phyloP scores from a whole-genome alignment of 805 yeast species.

The Candida khao-thaluensis region DNA sequence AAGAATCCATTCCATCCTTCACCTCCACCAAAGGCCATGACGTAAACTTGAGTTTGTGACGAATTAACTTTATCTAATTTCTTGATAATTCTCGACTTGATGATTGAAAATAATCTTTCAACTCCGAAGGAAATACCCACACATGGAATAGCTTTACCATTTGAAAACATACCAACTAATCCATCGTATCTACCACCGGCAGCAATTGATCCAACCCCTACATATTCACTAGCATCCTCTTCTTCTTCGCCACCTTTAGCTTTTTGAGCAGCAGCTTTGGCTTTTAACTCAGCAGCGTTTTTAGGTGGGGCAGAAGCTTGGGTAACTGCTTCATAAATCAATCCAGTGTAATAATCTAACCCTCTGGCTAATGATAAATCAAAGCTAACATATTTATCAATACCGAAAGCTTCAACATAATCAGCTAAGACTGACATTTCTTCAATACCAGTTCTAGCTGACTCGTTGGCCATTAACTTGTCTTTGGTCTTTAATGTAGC shows the following conservation, averaged over 20 bases:
- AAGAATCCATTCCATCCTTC: constrained; percentile 92
- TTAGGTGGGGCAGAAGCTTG: constrained; percentile 93
- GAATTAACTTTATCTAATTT: constrained; percentile 68
- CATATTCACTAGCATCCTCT: constrained; percentile 95
- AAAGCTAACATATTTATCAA: constrained; percentile 66
- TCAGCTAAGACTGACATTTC: constrained; percentile 77
- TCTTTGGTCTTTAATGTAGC: constrained; percentile 56
- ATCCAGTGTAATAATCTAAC: constrained; percentile 94
- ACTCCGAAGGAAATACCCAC: constrained; percentile 97
- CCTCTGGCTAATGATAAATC: constrained; percentile 97
- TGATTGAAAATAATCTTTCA: constrained; percentile 87
- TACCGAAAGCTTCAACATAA: constrained; percentile 81
- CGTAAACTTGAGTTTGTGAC: constrained; percentile 85
- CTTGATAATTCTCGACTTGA: constrained; percentile 68
- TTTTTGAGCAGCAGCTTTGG: constrained; percentile 27
- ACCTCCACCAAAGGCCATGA: constrained; percentile 99
- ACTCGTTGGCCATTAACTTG: constrained; percentile 57
- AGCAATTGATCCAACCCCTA: constrained; percentile 97
- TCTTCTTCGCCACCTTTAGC: constrained; percentile 39
- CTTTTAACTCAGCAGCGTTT: constrained; percentile 68
- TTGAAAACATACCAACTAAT: constrained; percentile 94
- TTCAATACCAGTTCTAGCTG: constrained; percentile 75
- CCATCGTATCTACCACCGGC: constrained; percentile 99
- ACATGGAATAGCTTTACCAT: constrained; percentile 92
- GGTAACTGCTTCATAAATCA: constrained; percentile 95